Percentiles rank a stretch among this genome's conserved stretches.
These are phyloP conservation scores for Boletus barrowsii DNA, from an alignment of 768 basidiomycete species.

Conservation along the genomic window DNA sequence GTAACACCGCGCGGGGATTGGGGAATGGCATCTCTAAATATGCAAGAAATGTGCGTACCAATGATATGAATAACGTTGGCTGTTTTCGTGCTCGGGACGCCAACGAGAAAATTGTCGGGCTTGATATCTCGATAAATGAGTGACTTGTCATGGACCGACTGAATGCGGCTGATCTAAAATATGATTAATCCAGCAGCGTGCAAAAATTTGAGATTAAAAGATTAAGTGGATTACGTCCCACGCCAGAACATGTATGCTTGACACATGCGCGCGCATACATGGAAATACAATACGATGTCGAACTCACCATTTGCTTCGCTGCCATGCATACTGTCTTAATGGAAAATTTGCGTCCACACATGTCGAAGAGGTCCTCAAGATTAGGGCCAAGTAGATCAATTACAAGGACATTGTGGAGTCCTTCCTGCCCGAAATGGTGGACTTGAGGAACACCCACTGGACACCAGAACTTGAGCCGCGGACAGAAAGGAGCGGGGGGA, in stretches of 20 bases:
- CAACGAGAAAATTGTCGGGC: conserved; percentile 98
- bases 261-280: background rate
- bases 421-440: conserved; percentile 98
- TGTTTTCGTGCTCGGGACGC: conserved; percentile 86
- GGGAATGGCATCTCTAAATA: conserved; percentile 7
- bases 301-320: conserved; percentile 94
- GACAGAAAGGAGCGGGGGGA: conserved; percentile 4
- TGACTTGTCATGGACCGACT: conserved; percentile 97
- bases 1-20: conserved; percentile 1
- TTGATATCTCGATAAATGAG: conserved; percentile 99
- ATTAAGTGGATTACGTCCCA: background rate
- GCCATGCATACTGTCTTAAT: conserved; percentile 99
- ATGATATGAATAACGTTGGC: conserved; percentile 88
- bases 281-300: background rate
- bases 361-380: conserved; percentile 96
- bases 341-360: conserved; percentile 97
- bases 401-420: conserved; percentile 92
- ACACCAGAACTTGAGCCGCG: conserved; percentile 11
- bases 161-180: conserved; percentile 85
- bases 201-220: conserved; percentile 3
- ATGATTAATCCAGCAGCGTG: conserved; percentile 4
- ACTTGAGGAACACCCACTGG: conserved; percentile 96
- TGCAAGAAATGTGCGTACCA: conserved; percentile 46
- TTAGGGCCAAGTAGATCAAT: conserved; percentile 97
- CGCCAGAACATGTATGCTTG: background rate